Conservation (phyloP, 495 filamentous ascomycete species). For the Filosporella fistucella region DNA sequence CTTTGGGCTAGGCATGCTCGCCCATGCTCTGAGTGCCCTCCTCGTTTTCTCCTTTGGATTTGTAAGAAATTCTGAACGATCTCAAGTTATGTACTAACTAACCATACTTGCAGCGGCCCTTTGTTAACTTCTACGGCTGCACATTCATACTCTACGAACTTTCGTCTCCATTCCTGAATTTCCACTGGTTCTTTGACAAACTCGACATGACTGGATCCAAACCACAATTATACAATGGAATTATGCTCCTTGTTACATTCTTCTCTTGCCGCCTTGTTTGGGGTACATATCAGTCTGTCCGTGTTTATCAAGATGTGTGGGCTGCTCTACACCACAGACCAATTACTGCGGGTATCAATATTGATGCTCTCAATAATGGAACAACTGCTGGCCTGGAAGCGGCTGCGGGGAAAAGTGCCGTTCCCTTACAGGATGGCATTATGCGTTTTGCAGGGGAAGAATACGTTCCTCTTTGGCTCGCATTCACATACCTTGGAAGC, state of each 20-base stretch:
- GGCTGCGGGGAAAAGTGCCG: slow-evolving; percentile 20
- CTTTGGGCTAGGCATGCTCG: slow-evolving; percentile 85
- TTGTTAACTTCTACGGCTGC: slow-evolving; percentile 87
- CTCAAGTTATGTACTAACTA: slow-evolving; percentile 2
- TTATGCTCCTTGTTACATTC: slow-evolving; percentile 68
- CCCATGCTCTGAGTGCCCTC: slow-evolving; percentile 82
- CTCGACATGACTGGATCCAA: slow-evolving; percentile 82
- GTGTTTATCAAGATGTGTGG: slow-evolving; percentile 81
- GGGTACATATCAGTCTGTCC: slow-evolving; percentile 76
- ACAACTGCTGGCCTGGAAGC: slow-evolving; percentile 27
- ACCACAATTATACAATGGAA: slow-evolving; percentile 82
- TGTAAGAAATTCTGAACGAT: slow-evolving; percentile 54
- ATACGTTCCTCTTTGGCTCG: slow-evolving; percentile 76
- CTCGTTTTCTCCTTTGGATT: slow-evolving; percentile 88
- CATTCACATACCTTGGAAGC: slow-evolving; percentile 64
- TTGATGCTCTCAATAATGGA: slow-evolving; percentile 25
- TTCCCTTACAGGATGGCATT: slow-evolving; percentile 25
- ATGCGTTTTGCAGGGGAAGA: slow-evolving; percentile 41
- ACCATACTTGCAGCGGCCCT: slow-evolving; percentile 61
- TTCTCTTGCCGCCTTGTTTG: slow-evolving; percentile 87
- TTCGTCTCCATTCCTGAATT: slow-evolving; percentile 87
- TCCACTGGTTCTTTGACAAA: slow-evolving; percentile 99
- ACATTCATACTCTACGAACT: slow-evolving; percentile 98
- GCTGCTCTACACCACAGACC: slow-evolving; percentile 44
- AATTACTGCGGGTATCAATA: slow-evolving; percentile 24